These are phyloP conservation scores for Meyerozyma athensensis DNA, from an alignment of 1,139 yeast species.

Conservation along the genomic window DNA sequence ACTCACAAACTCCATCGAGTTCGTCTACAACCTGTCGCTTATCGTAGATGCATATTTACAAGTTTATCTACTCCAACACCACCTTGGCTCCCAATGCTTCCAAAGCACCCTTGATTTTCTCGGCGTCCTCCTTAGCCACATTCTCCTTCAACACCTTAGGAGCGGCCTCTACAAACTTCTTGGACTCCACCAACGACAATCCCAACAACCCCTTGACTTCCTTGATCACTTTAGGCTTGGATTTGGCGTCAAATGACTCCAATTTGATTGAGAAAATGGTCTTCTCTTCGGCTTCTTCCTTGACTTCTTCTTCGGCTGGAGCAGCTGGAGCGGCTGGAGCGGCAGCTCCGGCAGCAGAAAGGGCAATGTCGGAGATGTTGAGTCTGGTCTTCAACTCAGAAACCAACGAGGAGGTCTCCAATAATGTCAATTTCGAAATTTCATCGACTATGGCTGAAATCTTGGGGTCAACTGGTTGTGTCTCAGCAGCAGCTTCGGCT, in stretches of 20 bases:
- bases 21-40: too few relatives aligned
- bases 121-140: conserved; percentile 85
- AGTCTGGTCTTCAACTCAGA: conserved; percentile 78
- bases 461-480: conserved; percentile 75
- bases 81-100: conserved; percentile 96
- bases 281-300: conserved; percentile 85
- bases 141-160: conserved; percentile 89
- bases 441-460: conserved; percentile 84
- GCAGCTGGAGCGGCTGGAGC: conserved; percentile 70
- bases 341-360: conserved; percentile 71
- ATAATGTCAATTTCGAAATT: conserved; percentile 79
- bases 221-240: conserved; percentile 96
- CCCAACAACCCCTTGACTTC: conserved; percentile 93
- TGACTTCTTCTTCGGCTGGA: conserved; percentile 69
- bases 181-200: conserved; percentile 89
- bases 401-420: conserved; percentile 85
- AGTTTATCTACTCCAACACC: conserved; percentile 59
- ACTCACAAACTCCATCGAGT: too few relatives aligned
- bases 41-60: conserved; percentile 4
- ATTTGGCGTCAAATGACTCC: conserved; percentile 89
- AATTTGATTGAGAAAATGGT: conserved; percentile 88
- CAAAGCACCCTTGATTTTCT: conserved; percentile 84
- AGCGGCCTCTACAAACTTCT: conserved; percentile 96
- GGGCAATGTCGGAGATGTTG: conserved; percentile 88
- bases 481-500: conserved; percentile 24